Evolutionary conservation across 345 rosid species (phyloP).

Genomic region (Eucalyptus pauciflora): DNA sequence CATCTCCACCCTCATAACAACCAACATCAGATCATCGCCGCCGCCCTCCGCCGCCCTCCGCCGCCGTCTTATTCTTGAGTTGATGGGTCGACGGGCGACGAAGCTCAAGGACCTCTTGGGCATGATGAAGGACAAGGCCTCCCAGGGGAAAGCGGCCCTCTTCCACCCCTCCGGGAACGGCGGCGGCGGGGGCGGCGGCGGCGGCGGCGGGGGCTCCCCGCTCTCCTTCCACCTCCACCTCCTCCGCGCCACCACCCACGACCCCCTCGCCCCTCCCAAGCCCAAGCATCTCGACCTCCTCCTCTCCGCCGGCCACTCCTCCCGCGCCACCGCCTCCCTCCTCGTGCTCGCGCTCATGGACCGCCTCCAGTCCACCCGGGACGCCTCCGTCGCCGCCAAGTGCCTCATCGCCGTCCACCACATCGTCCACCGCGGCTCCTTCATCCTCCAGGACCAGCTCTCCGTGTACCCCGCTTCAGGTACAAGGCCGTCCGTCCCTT

Average conservation of each 20-base stretch:
- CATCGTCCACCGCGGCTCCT: constrained; percentile 54
- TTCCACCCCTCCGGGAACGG: constrained; percentile 16
- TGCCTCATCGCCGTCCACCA: constrained; percentile 61
- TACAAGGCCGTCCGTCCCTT: background rate
- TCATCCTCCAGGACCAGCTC: constrained; percentile 87
- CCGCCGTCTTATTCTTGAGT: background rate
- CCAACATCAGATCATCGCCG: background rate
- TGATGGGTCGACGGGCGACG: constrained; percentile 37
- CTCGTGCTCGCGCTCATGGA: constrained; percentile 70
- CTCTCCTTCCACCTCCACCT: constrained; percentile 40
- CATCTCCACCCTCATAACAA: background rate
- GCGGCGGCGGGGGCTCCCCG: background rate
- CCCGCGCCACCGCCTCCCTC: constrained; percentile 65
- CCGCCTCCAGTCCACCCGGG: constrained; percentile 70
- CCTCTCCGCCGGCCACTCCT: constrained; percentile 59
- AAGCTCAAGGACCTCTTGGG: constrained; percentile 49
- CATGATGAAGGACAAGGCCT: constrained; percentile 60
- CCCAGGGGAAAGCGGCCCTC: constrained; percentile 69
- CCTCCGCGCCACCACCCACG: constrained; percentile 77
- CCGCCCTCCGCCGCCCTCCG: background rate
- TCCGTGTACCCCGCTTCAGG: constrained; percentile 68
- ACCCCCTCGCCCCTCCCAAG: constrained; percentile 44
- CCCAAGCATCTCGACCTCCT: constrained; percentile 35
- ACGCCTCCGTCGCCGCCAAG: constrained; percentile 71
- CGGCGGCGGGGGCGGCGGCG: background rate